These are phyloP conservation scores for Tuber borchii DNA, from an alignment of 495 filamentous ascomycete genomes.

Conservation along the genomic window DNA sequence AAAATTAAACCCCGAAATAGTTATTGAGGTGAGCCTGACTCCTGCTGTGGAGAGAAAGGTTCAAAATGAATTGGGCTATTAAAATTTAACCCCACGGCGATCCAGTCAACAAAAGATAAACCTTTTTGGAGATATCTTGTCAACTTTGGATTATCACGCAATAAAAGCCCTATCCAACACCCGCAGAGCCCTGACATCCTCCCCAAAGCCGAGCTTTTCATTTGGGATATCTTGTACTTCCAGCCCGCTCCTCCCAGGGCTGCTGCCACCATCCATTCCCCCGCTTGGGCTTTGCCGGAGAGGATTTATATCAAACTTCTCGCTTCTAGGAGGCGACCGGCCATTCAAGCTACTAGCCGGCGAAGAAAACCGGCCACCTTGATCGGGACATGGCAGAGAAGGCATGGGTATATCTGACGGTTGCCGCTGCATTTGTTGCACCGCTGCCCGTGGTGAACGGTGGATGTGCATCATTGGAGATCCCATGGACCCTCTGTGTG, in stretches of 20 bases:
- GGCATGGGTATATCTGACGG: slow-evolving; percentile 34
- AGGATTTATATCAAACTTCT: slow-evolving; percentile 40
- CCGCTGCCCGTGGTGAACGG: slow-evolving; percentile 31
- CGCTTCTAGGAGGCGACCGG: slow-evolving; percentile 28
- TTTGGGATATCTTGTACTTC: slow-evolving; percentile 59
- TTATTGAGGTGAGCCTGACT: slow-evolving; percentile 16
- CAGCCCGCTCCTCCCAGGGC: slow-evolving; percentile 42
- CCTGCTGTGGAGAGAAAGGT: background rate
- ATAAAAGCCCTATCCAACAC: slow-evolving; percentile 54
- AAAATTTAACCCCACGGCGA: slow-evolving; percentile 43
- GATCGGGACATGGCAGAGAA: slow-evolving; percentile 31
- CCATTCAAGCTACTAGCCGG: slow-evolving; percentile 45
- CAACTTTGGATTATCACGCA: slow-evolving; percentile 15
- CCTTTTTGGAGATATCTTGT: background rate
- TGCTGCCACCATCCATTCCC: slow-evolving; percentile 43
- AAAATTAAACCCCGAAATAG: slow-evolving; percentile 40
- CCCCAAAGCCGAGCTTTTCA: slow-evolving; percentile 58
- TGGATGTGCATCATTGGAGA: slow-evolving; percentile 38
- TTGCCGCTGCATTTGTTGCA: slow-evolving; percentile 27
- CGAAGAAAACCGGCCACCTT: slow-evolving; percentile 45
- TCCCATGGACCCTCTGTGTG: slow-evolving; percentile 35
- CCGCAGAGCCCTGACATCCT: slow-evolving; percentile 60
- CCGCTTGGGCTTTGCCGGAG: slow-evolving; percentile 34
- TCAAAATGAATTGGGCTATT: slow-evolving; percentile 33
- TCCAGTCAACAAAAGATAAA: slow-evolving; percentile 22